A percentile compares a stretch with the other conserved stretches of the same genome.
These are phyloP conservation scores for Chaetomiaceae sp. DNA, from an alignment of 2,329 filamentous ascomycete species.

Conservation along the genomic window DNA sequence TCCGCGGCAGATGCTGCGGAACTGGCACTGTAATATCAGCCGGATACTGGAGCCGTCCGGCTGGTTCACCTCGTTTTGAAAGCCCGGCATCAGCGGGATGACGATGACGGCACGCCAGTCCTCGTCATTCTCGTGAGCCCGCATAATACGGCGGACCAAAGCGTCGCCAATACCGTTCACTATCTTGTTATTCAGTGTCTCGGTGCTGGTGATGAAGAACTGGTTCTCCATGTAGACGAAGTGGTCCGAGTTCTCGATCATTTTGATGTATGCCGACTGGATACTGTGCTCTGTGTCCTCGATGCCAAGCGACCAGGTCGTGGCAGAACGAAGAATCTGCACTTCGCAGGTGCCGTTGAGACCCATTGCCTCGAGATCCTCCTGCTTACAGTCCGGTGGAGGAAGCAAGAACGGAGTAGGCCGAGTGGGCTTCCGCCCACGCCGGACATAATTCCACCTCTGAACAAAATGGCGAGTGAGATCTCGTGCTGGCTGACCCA, in stretches of 20 bases:
- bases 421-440: constrained; percentile 86
- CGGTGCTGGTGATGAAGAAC: constrained; percentile 92
- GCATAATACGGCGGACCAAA: constrained; percentile 83
- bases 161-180: constrained; percentile 93
- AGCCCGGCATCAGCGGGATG: constrained; percentile 96
- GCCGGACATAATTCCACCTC: constrained; percentile 93
- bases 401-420: constrained; percentile 91
- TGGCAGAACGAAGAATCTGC: constrained; percentile 87
- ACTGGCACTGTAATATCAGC: constrained; percentile 95
- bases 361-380: constrained; percentile 81
- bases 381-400: constrained; percentile 82
- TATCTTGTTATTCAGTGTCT: constrained; percentile 81
- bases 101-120: constrained; percentile 87
- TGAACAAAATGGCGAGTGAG: constrained; percentile 95
- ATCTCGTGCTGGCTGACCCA: constrained; percentile 91
- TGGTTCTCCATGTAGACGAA: constrained; percentile 99
- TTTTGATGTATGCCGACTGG: constrained; percentile 88
- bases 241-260: constrained; percentile 93
- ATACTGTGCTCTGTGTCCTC: constrained; percentile 89
- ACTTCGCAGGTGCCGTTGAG: constrained; percentile 94
- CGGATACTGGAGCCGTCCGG: constrained; percentile 92
- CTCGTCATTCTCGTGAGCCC: constrained; percentile 77
- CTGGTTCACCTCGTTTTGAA: constrained; percentile 92
- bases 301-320: constrained; percentile 87
- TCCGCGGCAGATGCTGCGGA: constrained; percentile 89